phyloP scores from a whole-genome alignment of 2,329 filamentous ascomycete species.

The Fusarium sp. region DNA sequence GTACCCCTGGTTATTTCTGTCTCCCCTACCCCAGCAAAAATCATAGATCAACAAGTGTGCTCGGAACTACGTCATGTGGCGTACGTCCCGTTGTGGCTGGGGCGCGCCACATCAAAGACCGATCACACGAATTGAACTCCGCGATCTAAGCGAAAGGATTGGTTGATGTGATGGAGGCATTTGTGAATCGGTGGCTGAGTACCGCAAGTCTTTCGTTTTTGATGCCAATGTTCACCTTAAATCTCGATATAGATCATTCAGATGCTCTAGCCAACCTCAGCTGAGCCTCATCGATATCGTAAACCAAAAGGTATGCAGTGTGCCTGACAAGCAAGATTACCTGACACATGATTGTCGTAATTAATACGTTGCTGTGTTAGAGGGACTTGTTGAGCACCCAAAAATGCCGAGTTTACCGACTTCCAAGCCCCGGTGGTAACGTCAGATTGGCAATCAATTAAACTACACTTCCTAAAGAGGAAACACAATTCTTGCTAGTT shows the following conservation, averaged over 20 bases:
- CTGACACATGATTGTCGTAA: conserved; percentile 40
- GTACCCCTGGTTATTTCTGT: background rate
- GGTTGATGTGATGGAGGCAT: conserved; percentile 8
- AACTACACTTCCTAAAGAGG: conserved; percentile 16
- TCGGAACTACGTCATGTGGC: conserved; percentile 39
- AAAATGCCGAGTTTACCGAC: conserved; percentile 43
- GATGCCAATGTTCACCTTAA: conserved; percentile 5
- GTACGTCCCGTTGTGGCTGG: conserved; percentile 25
- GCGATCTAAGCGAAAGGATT: conserved; percentile 22
- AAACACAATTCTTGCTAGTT: conserved; percentile 22
- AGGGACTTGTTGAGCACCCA: conserved; percentile 6
- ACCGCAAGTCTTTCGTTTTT: conserved; percentile 5
- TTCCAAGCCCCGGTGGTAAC: conserved; percentile 19
- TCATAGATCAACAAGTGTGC: conserved; percentile 7
- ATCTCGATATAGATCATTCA: conserved; percentile 26
- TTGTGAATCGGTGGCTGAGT: conserved; percentile 38
- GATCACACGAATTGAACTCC: background rate
- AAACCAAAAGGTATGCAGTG: conserved; percentile 15
- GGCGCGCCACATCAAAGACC: conserved; percentile 29
- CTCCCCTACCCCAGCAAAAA: conserved; percentile 1
- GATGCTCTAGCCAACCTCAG: background rate
- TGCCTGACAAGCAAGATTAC: background rate
- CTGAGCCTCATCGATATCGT: conserved; percentile 26
- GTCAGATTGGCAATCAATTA: conserved; percentile 12
- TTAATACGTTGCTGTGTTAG: conserved; percentile 19